Conservation (phyloP, 2,329 filamentous ascomycete genomes). For the Xylariales sp. region DNA sequence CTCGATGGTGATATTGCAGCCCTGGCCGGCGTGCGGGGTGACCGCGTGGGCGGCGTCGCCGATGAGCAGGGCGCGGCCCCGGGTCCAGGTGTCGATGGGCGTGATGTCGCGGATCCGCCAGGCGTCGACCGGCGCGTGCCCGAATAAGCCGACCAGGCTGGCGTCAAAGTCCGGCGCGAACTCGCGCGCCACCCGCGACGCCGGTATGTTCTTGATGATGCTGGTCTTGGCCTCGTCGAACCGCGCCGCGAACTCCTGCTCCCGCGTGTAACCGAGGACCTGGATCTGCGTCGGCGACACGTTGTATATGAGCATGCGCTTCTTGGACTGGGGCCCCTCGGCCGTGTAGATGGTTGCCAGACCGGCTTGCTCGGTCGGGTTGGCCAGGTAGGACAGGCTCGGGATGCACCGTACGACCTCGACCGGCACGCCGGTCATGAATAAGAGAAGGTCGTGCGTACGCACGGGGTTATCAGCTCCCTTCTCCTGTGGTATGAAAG, state of each 20-base stretch:
- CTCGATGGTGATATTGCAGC: constrained; percentile 18
- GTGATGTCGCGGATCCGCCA: constrained; percentile 16
- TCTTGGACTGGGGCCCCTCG: constrained; percentile 8
- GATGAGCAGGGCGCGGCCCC: constrained; percentile 5
- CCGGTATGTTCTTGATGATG: constrained; percentile 14
- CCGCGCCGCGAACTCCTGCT: constrained; percentile 13
- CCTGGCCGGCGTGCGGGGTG: constrained; percentile 15
- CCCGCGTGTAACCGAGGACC: constrained; percentile 14
- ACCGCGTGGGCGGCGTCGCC: constrained; percentile 15
- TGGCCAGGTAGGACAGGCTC: constrained; percentile 11
- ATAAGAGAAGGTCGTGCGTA: constrained; percentile 5
- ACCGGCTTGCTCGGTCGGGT: constrained; percentile 13
- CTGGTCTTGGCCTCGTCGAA: constrained; percentile 14
- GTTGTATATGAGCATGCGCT: constrained; percentile 15
- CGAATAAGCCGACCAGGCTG: constrained; percentile 6
- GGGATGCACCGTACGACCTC: constrained; percentile 11
- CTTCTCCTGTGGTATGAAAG: neutral
- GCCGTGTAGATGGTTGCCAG: constrained; percentile 10
- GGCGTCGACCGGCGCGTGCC: constrained; percentile 10
- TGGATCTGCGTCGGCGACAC: constrained; percentile 13
- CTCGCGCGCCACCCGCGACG: constrained; percentile 10
- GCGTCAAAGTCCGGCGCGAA: constrained; percentile 11
- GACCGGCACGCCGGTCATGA: constrained; percentile 14
- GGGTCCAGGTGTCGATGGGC: constrained; percentile 10
- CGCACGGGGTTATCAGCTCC: neutral